Evolutionary conservation across 768 basidiomycete genomes (phyloP).

Genomic region (Rhodotorula taiwanensis): DNA sequence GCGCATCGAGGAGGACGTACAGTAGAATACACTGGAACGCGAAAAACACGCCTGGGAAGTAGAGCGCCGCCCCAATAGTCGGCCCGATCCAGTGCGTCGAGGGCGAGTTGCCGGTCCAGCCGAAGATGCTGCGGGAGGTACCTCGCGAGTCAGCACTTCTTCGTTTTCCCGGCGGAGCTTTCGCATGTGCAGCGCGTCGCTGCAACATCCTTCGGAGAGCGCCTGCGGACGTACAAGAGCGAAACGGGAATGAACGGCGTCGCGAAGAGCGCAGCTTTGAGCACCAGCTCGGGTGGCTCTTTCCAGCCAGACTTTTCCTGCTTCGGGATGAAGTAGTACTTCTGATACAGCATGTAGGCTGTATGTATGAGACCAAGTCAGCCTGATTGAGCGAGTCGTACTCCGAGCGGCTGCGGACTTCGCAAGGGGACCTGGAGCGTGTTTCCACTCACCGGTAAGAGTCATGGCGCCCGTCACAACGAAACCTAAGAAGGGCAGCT

Average conservation of each 20-base stretch:
- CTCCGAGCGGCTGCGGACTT: too few relatives aligned
- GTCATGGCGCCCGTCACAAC: conserved; percentile 38
- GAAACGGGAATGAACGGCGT: conserved; percentile 13
- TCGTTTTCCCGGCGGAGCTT: too few relatives aligned
- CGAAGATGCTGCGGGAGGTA: conserved; percentile 6
- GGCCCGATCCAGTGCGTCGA: conserved; percentile 31
- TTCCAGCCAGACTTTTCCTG: conserved; percentile 3
- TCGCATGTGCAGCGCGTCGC: too few relatives aligned
- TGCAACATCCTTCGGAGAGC: too few relatives aligned
- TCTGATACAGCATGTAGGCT: conserved; percentile 31
- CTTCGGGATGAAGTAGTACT: conserved; percentile 23
- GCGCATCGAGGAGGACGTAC: conserved; percentile 1
- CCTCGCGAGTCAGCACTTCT: too few relatives aligned
- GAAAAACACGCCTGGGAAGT: conserved; percentile 29
- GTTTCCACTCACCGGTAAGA: not conserved
- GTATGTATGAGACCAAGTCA: not conserved
- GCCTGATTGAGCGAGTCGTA: too few relatives aligned
- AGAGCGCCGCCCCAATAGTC: conserved; percentile 26
- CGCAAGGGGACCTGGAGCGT: too few relatives aligned
- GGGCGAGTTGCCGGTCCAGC: conserved; percentile 19
- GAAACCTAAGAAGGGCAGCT: conserved; percentile 41
- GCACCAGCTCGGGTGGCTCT: conserved; percentile 23
- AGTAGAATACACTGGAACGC: conserved; percentile 26
- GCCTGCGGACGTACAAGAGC: not conserved
- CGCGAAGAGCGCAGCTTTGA: conserved; percentile 31